Base-by-base conservation (phyloP, 169 alveolate genomes). In the Cryptosporidium bovis region DNA sequence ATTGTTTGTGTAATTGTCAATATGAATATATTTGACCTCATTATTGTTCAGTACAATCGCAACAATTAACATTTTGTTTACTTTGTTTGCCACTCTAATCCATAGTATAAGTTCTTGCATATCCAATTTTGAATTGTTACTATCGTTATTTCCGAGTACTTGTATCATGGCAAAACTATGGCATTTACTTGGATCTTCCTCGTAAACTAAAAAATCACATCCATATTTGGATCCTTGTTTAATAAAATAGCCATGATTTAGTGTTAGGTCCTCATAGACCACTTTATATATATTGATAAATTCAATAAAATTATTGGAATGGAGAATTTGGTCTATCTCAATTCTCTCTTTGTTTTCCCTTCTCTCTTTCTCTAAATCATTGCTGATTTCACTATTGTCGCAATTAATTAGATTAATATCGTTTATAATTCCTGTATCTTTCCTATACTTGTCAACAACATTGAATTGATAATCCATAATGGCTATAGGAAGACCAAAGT, bases 191-290 rank as follows among this genome's bases (percentile, higher is more conserved):
- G 85, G 85, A 27, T 77, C 85, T 24, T 62, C 10, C 48, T 77
- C 71, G 44, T 77, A 77, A 13, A 77, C 34, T 33, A 40, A 33
- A 62, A 77, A 77, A 24, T 77, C 85, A 16, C 71, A 77, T 3
- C 85, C 85, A n/a, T 60, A 77, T 60, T 77, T 77, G 40, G 64
- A 36, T 40, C 85, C 85, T 60, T 77, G 65, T 44, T 60, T 68
- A 15, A 77, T 71, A 36, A 36, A 77, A 13, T 77, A 77, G 8
- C 71, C 71, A 12, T 60, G 50, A 3, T 77, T 77, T 8, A 33
- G 20, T 10, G 50, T 40, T 34, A 77, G 27, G 16, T 77, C 85
- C 46, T 62, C 34, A 24, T 56, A 56, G 16, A 77, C 65, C 10
- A 2, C 27, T 48, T 60, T 27, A 34, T 77, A 77, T 18, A 27